Percentiles rank a stretch among this genome's conserved stretches.
Evolutionary conservation across 1,139 yeast genomes (phyloP).

Genomic region (Hyphopichia khmerensis): DNA sequence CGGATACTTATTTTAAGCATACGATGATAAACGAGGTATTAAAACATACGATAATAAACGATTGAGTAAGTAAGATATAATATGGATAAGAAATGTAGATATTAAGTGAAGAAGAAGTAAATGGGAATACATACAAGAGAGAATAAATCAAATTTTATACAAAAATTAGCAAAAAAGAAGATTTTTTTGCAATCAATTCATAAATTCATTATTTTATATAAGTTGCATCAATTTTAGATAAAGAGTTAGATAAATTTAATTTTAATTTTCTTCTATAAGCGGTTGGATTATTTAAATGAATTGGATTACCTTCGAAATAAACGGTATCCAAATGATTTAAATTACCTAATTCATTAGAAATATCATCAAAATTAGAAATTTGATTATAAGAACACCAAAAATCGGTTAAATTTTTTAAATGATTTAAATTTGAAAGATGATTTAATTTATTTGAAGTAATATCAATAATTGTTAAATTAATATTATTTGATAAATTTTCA

Average conservation of each 20-base stretch:
- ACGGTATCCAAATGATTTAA: constrained; percentile 78
- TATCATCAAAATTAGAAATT: constrained; percentile 64
- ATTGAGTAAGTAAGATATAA: too few species aligned
- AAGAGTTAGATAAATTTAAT: constrained; percentile 68
- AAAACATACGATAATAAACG: too few species aligned
- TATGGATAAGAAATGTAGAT: too few species aligned
- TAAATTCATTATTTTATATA: constrained; percentile 39
- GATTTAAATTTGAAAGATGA: constrained; percentile 62
- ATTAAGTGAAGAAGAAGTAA: too few species aligned
- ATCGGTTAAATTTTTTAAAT: constrained; percentile 73
- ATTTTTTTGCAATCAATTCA: too few species aligned
- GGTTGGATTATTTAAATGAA: constrained; percentile 70
- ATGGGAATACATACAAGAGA: too few species aligned
- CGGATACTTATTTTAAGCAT: too few species aligned
- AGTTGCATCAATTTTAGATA: constrained; percentile 89
- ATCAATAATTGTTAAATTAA: constrained; percentile 72
- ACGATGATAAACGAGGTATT: too few species aligned
- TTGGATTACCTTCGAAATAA: constrained; percentile 92
- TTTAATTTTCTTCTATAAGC: constrained; percentile 83
- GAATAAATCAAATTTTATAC: too few species aligned
- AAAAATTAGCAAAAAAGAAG: too few species aligned
- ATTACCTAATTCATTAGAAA: constrained; percentile 62
- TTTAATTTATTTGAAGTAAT: constrained; percentile 72
- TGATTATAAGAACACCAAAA: constrained; percentile 89
- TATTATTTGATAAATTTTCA: constrained; percentile 75